Conservation (phyloP, 169 alveolate species). For the Plasmodium berghei region DNA sequence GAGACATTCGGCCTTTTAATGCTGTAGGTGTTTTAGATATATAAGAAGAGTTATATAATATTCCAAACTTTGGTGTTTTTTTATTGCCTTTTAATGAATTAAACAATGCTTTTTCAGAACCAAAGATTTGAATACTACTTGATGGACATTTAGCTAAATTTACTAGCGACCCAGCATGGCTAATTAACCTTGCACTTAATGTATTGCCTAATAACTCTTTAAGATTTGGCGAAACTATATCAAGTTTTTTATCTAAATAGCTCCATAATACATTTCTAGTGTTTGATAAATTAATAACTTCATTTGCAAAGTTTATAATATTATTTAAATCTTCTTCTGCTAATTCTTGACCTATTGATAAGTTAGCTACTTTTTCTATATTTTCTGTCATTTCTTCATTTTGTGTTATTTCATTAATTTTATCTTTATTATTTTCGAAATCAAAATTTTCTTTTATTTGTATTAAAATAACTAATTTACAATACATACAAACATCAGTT, state of each 20-base stretch:
- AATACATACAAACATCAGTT: constrained; percentile 94
- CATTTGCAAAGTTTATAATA: constrained; percentile 93
- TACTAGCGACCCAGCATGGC: constrained; percentile 97
- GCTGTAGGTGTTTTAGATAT: constrained; percentile 96
- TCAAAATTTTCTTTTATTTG: constrained; percentile 87
- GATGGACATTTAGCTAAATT: constrained; percentile 97
- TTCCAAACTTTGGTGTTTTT: constrained; percentile 99
- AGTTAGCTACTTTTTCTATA: constrained; percentile 91
- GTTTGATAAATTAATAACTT: constrained; percentile 91
- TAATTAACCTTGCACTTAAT: constrained; percentile 96
- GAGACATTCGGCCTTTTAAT: constrained; percentile 96
- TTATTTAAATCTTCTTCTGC: constrained; percentile 92
- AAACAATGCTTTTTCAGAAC: constrained; percentile 98
- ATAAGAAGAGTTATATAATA: constrained; percentile 96
- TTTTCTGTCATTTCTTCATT: constrained; percentile 93
- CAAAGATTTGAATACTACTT: constrained; percentile 96
- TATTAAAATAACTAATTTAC: constrained; percentile 91
- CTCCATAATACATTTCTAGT: constrained; percentile 91
- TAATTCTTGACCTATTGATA: constrained; percentile 97
- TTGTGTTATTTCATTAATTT: constrained; percentile 88
- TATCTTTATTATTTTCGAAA: constrained; percentile 77
- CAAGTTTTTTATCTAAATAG: constrained; percentile 93
- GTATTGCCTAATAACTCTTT: constrained; percentile 96
- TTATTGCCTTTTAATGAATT: constrained; percentile 97
- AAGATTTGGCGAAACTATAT: constrained; percentile 98